Evolutionary conservation across 257 asterid genomes (phyloP), one percentile per base, ranked within the genome.

Genomic region (Ilex asprella): DNA sequence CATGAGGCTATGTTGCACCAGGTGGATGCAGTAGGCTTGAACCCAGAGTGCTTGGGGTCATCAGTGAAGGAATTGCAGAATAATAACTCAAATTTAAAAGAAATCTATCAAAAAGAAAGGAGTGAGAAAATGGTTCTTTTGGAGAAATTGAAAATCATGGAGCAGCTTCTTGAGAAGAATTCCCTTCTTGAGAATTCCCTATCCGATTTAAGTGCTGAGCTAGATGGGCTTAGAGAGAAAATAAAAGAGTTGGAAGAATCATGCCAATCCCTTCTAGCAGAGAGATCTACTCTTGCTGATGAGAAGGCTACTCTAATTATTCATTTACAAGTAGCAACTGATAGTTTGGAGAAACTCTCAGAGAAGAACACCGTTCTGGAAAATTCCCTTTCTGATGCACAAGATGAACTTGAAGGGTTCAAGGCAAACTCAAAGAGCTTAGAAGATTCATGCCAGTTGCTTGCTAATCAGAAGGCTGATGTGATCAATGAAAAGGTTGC

Each of bases 91-190:
- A 67, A 63, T 57, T 68, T 84, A 62, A 85, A 78, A 66, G 97
- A 80, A 66, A 65, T 77, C 54, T 82, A 81, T 55, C 70, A 66
- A 60, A 83, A 70, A 70, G 95, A 85, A 68, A 81, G 75, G 65
- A 75, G 59, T 39, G 96, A 87, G 63, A 93, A 82, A 72, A 66
- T 74, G 57, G 80, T 81, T 72, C 89, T 93, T 54, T 69, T 93
- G 76, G 77, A 68, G 75, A 89, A 89, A 75, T 72, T 87, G 77
- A 81, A 58, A 71, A 74, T 80, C 49, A 62, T 92, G 44, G 96
- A 81, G 44, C 94, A 87, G 79, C 97, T 93, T 73, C 82, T 84
- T 56, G 89, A 79, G 86, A 93, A 93, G 79, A 89, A 87, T 66
- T 71, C 91, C 31, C 69, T 87, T 51, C 57, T 93, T 79, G 99